phyloP scores from a whole-genome alignment of 2,329 filamentous ascomycete genomes.

The Trichoderma arundinaceum region DNA sequence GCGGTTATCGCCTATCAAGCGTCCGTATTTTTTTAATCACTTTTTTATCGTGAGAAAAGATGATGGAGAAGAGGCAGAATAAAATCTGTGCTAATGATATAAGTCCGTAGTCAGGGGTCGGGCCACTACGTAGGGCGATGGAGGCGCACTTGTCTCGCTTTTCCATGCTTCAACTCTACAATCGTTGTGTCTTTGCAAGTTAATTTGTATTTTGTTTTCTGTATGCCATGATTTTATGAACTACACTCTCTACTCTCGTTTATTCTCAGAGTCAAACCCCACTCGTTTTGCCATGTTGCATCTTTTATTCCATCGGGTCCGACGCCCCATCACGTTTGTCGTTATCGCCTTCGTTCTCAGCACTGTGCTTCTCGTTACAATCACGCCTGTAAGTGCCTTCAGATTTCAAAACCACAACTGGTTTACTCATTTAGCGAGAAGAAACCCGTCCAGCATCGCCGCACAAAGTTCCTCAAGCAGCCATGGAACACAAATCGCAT shows the following conservation, averaged over 20 bases:
- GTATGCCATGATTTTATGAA: background rate
- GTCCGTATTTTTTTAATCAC: no score
- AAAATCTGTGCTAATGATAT: no score
- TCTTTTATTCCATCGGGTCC: background rate
- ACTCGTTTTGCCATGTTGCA: background rate
- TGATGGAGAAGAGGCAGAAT: no score
- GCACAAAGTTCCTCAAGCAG: background rate
- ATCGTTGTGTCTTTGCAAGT: no score
- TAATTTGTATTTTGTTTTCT: background rate
- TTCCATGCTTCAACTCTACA: no score
- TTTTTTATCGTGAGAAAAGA: no score
- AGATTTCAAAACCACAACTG: background rate
- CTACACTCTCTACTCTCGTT: background rate
- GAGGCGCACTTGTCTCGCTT: background rate
- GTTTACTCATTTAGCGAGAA: background rate
- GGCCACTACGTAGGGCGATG: no score
- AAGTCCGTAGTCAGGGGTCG: no score
- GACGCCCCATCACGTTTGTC: slow-evolving; percentile 21
- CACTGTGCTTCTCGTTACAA: slow-evolving; percentile 26
- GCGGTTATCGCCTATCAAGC: no score
- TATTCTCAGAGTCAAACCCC: background rate
- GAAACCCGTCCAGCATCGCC: background rate
- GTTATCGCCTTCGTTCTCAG: slow-evolving; percentile 30
- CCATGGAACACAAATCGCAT: slow-evolving; percentile 7
- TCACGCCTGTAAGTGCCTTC: slow-evolving; percentile 31